Evolutionary conservation across 495 filamentous ascomycete species (phyloP).

Genomic region (Sphaerosporella brunnea): DNA sequence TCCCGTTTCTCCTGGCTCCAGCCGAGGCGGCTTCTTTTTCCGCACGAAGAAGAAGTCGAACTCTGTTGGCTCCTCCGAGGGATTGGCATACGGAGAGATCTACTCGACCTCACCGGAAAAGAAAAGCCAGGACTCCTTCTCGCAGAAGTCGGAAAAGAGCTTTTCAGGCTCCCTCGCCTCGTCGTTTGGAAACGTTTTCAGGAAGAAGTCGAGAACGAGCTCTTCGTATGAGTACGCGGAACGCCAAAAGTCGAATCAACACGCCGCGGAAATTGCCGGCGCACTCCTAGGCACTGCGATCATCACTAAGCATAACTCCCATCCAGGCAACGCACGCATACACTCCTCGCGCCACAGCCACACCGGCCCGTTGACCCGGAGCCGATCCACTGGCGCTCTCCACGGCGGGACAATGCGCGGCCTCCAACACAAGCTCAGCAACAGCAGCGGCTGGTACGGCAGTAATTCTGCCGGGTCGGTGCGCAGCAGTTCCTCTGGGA

Average conservation of each 20-base stretch:
- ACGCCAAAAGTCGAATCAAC: background rate
- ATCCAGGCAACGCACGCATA: too few species aligned
- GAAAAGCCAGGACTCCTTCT: conserved; percentile 18
- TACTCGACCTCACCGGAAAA: background rate
- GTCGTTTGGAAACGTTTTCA: conserved; percentile 7
- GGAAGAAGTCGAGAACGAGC: conserved; percentile 4
- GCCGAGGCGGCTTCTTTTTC: conserved; percentile 2
- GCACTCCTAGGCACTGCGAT: background rate
- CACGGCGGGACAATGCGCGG: too few species aligned
- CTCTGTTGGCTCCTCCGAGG: background rate
- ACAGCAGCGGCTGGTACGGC: background rate
- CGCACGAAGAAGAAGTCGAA: conserved; percentile 2
- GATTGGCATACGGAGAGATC: conserved; percentile 2
- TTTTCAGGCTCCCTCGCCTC: conserved; percentile 12
- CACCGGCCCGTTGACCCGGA: too few species aligned
- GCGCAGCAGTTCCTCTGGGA: background rate
- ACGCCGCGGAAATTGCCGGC: background rate
- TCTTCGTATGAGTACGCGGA: conserved; percentile 4
- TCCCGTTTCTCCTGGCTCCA: background rate
- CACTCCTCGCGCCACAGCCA: background rate
- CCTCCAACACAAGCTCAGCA: background rate
- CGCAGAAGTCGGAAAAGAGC: conserved; percentile 6
- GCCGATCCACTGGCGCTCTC: too few species aligned
- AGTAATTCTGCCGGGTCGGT: background rate
- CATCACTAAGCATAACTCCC: too few species aligned